Conservation (phyloP, 2,329 filamentous ascomycete genomes). For the Penicillium nordicum region DNA sequence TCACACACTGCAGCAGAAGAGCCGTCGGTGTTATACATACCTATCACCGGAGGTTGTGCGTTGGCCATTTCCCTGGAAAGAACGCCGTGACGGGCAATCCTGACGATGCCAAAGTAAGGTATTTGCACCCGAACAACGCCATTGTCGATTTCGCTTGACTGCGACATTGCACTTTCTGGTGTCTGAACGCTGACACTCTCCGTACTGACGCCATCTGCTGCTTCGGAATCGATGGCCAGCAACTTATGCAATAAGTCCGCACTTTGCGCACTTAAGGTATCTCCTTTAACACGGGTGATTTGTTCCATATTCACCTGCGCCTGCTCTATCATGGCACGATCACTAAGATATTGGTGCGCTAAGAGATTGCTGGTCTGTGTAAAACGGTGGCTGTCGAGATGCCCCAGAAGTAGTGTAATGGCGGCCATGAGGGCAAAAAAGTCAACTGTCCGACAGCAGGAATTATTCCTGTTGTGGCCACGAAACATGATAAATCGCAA, state of each 20-base stretch:
- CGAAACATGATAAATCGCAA: constrained; percentile 49
- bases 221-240: constrained; percentile 19
- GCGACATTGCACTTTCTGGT: background rate
- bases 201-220: constrained; percentile 2
- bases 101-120: constrained; percentile 44
- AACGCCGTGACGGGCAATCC: constrained; percentile 29
- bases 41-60: background rate
- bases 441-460: constrained; percentile 26
- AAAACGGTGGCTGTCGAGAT: constrained; percentile 22
- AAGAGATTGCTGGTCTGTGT: constrained; percentile 16
- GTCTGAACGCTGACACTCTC: background rate
- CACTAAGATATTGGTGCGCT: constrained; percentile 39
- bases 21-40: background rate
- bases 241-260: constrained; percentile 16
- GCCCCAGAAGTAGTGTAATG: constrained; percentile 25
- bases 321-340: constrained; percentile 42
- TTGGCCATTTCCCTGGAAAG: background rate
- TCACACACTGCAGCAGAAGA: background rate
- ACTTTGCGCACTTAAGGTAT: constrained; percentile 29
- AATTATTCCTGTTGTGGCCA: constrained; percentile 23
- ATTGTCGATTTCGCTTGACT: background rate
- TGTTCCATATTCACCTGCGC: constrained; percentile 36
- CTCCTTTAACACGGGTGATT: constrained; percentile 26
- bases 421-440: constrained; percentile 28
- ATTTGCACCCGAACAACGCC: constrained; percentile 39